Conservation (phyloP, 768 basidiomycete genomes). For the Sistotremastrum suecicum region DNA sequence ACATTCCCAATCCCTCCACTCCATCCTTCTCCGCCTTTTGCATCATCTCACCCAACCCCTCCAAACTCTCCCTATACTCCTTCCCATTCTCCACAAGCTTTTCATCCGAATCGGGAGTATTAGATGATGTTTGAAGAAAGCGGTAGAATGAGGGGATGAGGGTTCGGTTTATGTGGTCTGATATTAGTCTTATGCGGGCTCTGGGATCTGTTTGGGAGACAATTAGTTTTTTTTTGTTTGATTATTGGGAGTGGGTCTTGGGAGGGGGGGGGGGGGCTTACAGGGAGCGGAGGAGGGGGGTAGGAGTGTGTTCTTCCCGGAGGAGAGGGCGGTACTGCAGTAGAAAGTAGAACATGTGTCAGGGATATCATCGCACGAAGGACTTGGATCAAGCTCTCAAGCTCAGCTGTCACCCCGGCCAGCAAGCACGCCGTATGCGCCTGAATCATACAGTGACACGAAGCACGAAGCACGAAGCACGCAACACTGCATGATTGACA, state of each 20-base stretch:
- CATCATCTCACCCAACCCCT: conserved; percentile 36
- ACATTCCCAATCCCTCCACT: conserved; percentile 36
- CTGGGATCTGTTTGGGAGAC: conserved; percentile 36
- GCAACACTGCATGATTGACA: no score
- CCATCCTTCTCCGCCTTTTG: conserved; percentile 41
- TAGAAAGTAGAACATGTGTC: no score
- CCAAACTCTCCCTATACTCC: conserved; percentile 40
- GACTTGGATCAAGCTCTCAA: no score
- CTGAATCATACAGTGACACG: no score
- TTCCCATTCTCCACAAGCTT: conserved; percentile 34
- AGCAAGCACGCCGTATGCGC: no score
- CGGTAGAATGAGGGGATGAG: conserved; percentile 64
- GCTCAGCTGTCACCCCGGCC: no score
- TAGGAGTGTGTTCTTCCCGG: conserved; percentile 31
- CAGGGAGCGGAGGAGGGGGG: conserved; percentile 48
- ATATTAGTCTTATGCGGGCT: conserved; percentile 51
- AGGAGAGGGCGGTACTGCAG: background rate
- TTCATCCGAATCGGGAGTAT: conserved; percentile 30
- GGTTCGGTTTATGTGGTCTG: conserved; percentile 49
- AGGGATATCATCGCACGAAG: no score
- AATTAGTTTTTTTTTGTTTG: background rate
- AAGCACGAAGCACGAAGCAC: no score
- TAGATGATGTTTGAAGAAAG: conserved; percentile 40
- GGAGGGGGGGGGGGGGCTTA: conserved; percentile 16
- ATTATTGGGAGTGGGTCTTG: background rate